Base-by-base conservation (phyloP, 2,329 filamentous ascomycete genomes). In the Cercospora sp. region DNA sequence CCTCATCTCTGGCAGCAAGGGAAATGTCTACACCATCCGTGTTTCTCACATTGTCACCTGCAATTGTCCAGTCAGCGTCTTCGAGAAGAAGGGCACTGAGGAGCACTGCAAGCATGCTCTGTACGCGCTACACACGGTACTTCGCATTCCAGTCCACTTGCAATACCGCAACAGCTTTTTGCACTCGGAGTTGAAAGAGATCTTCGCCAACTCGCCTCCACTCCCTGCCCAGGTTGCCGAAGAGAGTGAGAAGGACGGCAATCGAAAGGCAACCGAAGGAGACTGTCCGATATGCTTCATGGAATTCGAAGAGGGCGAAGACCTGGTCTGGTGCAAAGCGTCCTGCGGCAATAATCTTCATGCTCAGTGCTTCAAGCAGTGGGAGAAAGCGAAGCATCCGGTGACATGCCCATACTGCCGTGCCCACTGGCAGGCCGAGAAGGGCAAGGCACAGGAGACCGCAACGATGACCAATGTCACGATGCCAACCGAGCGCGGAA, bases 261-360 rank as follows among this genome's bases (percentile, higher is more conserved):
- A 85, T 18, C 84, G 87, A 66, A 89, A 88, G 72, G 80, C 85
- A 1, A 77, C 89, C 36, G 85, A 62, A 16, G 87, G 86, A 23
- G 86, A 89, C 68, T 90, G 88, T 72, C 86, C 87, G 0, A 87
- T 90, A 69, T 90, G 88, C 76, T 87, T 86, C 74, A 85, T 83
- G 78, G 84, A 86, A 61, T 83, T 87, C 63, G 80, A 84, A 28
- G 75, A 81, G 1, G 79, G 84, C 65, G 80, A 83, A 4, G 81
- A 84, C 6, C 77, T 87, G 9, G 78, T 86, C 13, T 90, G 86
- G 82, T 90, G 88, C 77, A 84, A 84, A 73, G 83, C 83, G 0
- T 81, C 84, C 2, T 90, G 88, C 71, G 87, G 68, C 18, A 88
- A 89, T 76, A 89, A 89, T 72, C 78, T 89, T n/a, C 87, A 89